Evolutionary conservation across 164 flowering plant species (phyloP), one percentile per base, ranked within the genome.

Genomic region (Sextonia rubra): DNA sequence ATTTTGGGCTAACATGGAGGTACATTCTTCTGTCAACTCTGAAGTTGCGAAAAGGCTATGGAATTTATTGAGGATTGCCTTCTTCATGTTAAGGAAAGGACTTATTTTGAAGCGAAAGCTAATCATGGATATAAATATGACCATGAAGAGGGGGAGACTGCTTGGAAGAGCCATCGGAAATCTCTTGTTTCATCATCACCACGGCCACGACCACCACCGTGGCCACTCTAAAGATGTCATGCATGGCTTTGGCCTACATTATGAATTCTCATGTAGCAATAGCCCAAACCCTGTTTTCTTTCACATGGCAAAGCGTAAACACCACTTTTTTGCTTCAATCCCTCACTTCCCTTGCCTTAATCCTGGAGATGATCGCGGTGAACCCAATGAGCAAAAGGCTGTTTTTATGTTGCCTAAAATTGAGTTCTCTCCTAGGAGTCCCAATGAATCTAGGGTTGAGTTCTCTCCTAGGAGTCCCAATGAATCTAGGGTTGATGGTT

Each of bases 191-290:
- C 83, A 74, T 48, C 85, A 79, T 44, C 77, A 73, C 17, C 70
- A 75, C 30, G 49, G 66, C 52, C 80, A n/a, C 55, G 15, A 44
- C 47, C 73, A 8, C n/a, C 77, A 4, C 81, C n/a, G 60, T 0
- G 64, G 64, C 64, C 64, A 12, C 23, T 12, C 15, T 61, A 26
- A 37, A 37, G 44, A 8, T 37, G 44, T 1, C 44, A 37, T 37
- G 44, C 44, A 37, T 37, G 44, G 44, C 44, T 37, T 37, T 37
- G 44, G 44, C 11, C 44, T 37, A 37, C 44, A 61, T 25, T 25
- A 61, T 24, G 88, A 86, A 32, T 86, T 86, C 77, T 86, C 88
- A 23, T 86, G 88, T 80, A 86, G 84, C 72, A 81, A 86, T 64
- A 84, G 86, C 76, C 88, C 86, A 3, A 79, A 80, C 64, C 88